These are phyloP conservation scores for Plectosphaerella cucumerina DNA, from an alignment of 2,329 filamentous ascomycete genomes.

Conservation along the genomic window DNA sequence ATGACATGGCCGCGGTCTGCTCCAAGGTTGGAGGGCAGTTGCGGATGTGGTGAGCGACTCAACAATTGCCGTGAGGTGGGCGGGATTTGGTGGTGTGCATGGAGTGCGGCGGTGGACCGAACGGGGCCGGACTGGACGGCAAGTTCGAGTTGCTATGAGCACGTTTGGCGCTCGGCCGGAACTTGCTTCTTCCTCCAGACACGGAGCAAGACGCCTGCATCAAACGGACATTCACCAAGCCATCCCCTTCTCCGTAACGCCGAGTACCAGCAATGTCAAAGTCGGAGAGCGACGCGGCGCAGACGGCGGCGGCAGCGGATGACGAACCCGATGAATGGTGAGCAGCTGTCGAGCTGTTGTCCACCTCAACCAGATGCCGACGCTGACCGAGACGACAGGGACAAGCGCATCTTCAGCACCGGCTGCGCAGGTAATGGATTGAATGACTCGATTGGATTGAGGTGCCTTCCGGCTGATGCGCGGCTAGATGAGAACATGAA, in stretches of 20 bases:
- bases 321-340: constrained; percentile 97
- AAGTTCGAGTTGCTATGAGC: no score
- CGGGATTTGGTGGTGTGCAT: background rate
- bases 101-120: background rate
- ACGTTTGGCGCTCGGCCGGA: background rate
- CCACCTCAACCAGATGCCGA: background rate
- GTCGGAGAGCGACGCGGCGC: constrained; percentile 38
- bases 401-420: constrained; percentile 96
- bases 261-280: constrained; percentile 44
- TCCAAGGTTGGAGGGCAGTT: background rate
- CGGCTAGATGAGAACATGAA: constrained; percentile 77
- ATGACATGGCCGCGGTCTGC: constrained; percentile 47
- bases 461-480: constrained; percentile 4
- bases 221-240: no score
- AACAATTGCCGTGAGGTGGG: background rate
- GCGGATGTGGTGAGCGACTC: background rate
- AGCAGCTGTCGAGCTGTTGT: background rate
- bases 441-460: background rate
- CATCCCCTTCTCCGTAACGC: background rate
- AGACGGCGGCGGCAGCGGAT: constrained; percentile 46
- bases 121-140: background rate
- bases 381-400: constrained; percentile 52
- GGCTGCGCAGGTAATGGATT: constrained; percentile 71
- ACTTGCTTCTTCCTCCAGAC: background rate
- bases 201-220: background rate